Conservation (phyloP, 2,329 filamentous ascomycete genomes). For the Fusarium subtropicale region DNA sequence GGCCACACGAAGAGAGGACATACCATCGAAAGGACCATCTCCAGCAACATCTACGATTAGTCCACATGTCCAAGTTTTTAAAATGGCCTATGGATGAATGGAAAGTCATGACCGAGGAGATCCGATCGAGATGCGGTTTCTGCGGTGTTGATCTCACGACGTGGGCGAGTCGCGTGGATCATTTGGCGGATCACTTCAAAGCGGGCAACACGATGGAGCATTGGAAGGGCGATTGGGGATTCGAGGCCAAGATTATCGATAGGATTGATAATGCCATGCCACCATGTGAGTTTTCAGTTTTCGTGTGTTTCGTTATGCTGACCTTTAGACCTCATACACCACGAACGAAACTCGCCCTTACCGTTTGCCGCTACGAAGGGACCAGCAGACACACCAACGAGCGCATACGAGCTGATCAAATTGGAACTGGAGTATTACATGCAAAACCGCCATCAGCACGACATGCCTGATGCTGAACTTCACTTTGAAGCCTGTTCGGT, state of each 20-base stretch:
- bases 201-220: conserved; percentile 55
- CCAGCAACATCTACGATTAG: conserved; percentile 55
- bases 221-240: conserved; percentile 60
- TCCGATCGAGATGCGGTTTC: conserved; percentile 57
- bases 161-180: conserved; percentile 53
- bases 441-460: conserved; percentile 21
- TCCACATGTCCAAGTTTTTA: conserved; percentile 55
- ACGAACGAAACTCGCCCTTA: conserved; percentile 36
- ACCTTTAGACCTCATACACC: conserved; percentile 39
- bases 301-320: neutral
- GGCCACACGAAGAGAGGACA: conserved; percentile 55
- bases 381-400: conserved; percentile 38
- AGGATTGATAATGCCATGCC: conserved; percentile 58
- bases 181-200: conserved; percentile 58
- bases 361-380: conserved; percentile 37
- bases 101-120: conserved; percentile 53
- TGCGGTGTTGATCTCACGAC: conserved; percentile 53
- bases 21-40: conserved; percentile 59
- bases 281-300: conserved; percentile 48
- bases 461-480: conserved; percentile 26
- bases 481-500: conserved; percentile 38
- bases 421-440: conserved; percentile 38
- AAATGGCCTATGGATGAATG: conserved; percentile 49
- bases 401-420: conserved; percentile 38
- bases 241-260: conserved; percentile 53